Base-by-base conservation (phyloP, 1,139 yeast species). In the Pichia sp. region DNA sequence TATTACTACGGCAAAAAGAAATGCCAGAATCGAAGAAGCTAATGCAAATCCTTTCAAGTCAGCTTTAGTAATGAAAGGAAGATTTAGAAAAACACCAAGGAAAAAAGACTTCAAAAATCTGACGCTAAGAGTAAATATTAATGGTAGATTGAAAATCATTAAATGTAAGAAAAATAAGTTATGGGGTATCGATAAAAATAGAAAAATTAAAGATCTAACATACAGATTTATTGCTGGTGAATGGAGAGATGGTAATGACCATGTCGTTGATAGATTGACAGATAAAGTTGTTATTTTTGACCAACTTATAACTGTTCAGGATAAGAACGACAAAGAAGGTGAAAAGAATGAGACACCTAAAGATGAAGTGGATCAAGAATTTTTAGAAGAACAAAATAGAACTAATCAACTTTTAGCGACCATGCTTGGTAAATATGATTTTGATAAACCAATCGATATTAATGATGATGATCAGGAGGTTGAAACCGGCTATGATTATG, bases 161-260 rank as follows among this genome's bases (percentile, higher is more conserved):
- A 79, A 78, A 58, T 71, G 82, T 53, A 74, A 73, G 58, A 86
- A 86, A 67, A 80, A 82, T 25, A 88, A 88, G 59, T 72, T 92
- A 40, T 92, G 98, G 98, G 97, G 97, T 11, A 72, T 80, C 51
- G 90, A 85, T 56, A 83, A 85, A 67, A 75, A 77, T 55, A 80
- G 76, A 56, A 70, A 76, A 3, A 63, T 73, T 1, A 73, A 76
- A 40, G 92, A 83, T 56, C 70, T 89, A 57, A 84, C 85, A 0
- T 77, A 73, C 65, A 68, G 69, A 47, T 90, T 77, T 61, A 59
- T 62, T 16, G 74, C 82, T 52, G 87, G 87, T 0, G 74, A 73
- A 40, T 92, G 98, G 98, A 75, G 73, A 56, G 88, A 88, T 65
- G 94, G 94, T 9, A 80, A 79, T 55, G 87, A 85, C 47, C 95